phyloP scores from a whole-genome alignment of 805 yeast species.

The Dipodascus geniculatus region DNA sequence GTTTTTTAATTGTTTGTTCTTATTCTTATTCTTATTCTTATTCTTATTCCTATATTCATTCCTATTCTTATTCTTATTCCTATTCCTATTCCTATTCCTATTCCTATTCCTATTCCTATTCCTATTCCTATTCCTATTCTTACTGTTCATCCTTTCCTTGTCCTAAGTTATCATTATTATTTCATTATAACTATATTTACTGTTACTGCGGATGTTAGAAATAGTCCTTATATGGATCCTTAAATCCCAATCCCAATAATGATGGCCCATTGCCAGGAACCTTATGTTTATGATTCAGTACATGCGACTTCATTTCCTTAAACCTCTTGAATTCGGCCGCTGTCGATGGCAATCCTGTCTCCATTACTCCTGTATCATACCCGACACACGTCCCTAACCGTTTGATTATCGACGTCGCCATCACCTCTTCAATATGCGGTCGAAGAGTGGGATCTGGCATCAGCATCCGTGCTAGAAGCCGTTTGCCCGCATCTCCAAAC shows the following conservation, averaged over 20 bases:
- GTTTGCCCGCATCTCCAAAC: constrained; percentile 15
- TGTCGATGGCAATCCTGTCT: neutral
- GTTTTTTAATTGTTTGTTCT: no score
- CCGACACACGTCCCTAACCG: constrained; percentile 13
- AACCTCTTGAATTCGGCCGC: neutral
- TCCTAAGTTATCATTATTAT: no score
- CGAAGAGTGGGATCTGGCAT: constrained; percentile 12
- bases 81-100: no score
- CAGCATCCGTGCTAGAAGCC: constrained; percentile 14
- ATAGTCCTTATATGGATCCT: neutral
- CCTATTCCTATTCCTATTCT: no score
- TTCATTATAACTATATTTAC: no score
- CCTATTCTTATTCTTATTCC: no score
- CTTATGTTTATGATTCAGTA: neutral
- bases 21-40: no score
- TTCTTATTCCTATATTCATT: no score
- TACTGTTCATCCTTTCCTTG: no score
- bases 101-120: no score
- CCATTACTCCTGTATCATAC: constrained; percentile 5
- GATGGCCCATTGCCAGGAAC: neutral
- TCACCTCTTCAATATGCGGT: constrained; percentile 11
- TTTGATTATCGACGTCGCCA: constrained; percentile 9
- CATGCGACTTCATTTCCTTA: neutral
- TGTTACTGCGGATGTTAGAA: no score
- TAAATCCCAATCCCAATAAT: neutral